Conservation (phyloP, 331 rosid species). For the Prunus yedoensis region DNA sequence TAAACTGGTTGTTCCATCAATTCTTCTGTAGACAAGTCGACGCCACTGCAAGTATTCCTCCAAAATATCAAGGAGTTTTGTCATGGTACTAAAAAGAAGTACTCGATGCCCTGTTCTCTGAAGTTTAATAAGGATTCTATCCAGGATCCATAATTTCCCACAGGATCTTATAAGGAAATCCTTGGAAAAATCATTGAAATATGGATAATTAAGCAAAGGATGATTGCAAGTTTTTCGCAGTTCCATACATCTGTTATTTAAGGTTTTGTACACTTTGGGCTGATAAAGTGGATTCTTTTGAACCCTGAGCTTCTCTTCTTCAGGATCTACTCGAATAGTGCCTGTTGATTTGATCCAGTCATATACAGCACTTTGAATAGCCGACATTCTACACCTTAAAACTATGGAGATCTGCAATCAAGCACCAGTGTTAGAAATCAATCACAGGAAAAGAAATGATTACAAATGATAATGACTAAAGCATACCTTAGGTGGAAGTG, state of each 20-base stretch:
- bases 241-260: slow-evolving; percentile 98
- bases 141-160: slow-evolving; percentile 97
- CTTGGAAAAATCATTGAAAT: slow-evolving; percentile 81
- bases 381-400: slow-evolving; percentile 88
- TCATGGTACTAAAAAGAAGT: slow-evolving; percentile 97
- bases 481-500: slow-evolving; percentile 90
- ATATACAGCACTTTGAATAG: slow-evolving; percentile 88
- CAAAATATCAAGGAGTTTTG: slow-evolving; percentile 94
- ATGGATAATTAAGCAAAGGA: slow-evolving; percentile 94
- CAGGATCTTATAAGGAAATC: slow-evolving; percentile 90
- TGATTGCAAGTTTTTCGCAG: slow-evolving; percentile 98
- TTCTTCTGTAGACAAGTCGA: slow-evolving; percentile 84
- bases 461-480: slow-evolving; percentile 25
- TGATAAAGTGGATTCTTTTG: slow-evolving; percentile 73
- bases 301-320: slow-evolving; percentile 78
- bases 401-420: slow-evolving; percentile 81
- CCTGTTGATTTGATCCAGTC: slow-evolving; percentile 98
- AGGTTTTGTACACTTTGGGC: slow-evolving; percentile 79
- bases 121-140: slow-evolving; percentile 92
- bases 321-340: slow-evolving; percentile 98
- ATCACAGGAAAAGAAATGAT: slow-evolving; percentile 19
- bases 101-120: slow-evolving; percentile 95
- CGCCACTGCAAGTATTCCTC: slow-evolving; percentile 99
- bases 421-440: slow-evolving; percentile 29
- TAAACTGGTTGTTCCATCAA: slow-evolving; percentile 98